Evolutionary conservation across 2,329 filamentous ascomycete genomes (phyloP), one percentile per base, ranked within the genome.

Genomic region (Penicillium sp.): DNA sequence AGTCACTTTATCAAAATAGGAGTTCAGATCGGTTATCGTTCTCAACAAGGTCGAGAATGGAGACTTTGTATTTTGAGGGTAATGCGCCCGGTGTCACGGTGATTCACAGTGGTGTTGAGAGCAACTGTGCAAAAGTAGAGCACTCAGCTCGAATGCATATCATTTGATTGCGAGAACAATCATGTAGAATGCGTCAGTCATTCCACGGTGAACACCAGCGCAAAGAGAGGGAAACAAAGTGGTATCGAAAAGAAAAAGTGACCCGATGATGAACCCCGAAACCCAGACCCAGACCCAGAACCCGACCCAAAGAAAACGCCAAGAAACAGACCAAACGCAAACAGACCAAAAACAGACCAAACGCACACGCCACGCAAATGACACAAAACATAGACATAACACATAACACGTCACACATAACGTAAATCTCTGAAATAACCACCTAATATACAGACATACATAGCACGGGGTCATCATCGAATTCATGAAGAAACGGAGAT

Each of bases 401-500:
- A 65, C 54, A 69, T 60, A 65, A 67, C 57, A 65, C 56, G 64
- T 60, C 66, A 69, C 65, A 70, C 59, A 62, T 58, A 64, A 61
- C 37, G 64, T 59, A 60, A 35, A 65, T 51, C 53, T 37, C 42
- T 48, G 43, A 70, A 61, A 69, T 53, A 43, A 57, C 58, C 59
- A 59, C 59, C 63, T 62, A 64, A 57, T 56, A 68, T 63, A 71
- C 64, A 72, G 62, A 69, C 60, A 72, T 68, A 70, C 69, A 73
- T 65, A 69, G 66, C 66, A 74, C 66, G 65, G 65, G 48, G 65
- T 71, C 70, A 69, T 71, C 70, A 69, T 74, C 61, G 60, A 66
- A 66, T 73, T 73, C 68, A 72, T 71, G 60, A 70, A 70, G 35
- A 37, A 70, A 72, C 66, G 68, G 68, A 73, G 60, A 74, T 73